phyloP scores from a whole-genome alignment of 2,329 filamentous ascomycete species.

The Diplodia sapinea region DNA sequence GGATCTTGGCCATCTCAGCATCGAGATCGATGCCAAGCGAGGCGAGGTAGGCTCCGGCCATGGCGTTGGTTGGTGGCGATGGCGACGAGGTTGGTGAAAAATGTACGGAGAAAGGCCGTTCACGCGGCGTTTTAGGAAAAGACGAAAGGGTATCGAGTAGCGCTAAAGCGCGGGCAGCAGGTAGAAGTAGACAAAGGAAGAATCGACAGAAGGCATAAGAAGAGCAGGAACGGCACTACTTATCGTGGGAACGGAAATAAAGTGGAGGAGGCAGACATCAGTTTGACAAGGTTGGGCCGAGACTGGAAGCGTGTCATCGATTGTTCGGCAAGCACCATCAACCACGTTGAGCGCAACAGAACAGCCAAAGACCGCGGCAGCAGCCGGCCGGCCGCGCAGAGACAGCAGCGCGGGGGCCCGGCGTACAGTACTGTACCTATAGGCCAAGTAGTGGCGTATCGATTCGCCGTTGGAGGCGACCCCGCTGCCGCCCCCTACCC shows the following conservation, averaged over 20 bases:
- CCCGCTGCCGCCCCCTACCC: constrained; percentile 11
- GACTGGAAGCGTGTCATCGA: constrained; percentile 16
- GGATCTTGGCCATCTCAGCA: constrained; percentile 42
- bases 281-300: constrained; percentile 21
- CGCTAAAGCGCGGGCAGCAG: constrained; percentile 4
- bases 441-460: neutral
- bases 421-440: too few relatives aligned
- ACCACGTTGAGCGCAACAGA: neutral
- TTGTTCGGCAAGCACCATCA: constrained; percentile 5
- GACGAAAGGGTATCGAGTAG: constrained; percentile 15
- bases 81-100: constrained; percentile 1
- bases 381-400: neutral
- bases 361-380: neutral
- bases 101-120: constrained; percentile 16
- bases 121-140: constrained; percentile 1
- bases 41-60: constrained; percentile 31
- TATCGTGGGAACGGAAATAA: constrained; percentile 6
- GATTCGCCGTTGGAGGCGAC: neutral
- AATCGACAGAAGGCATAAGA: neutral
- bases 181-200: neutral
- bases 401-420: neutral
- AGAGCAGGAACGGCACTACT: neutral
- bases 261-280: constrained; percentile 19
- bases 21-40: constrained; percentile 42
- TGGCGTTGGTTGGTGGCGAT: constrained; percentile 9